Conservation (phyloP, 2,329 filamentous ascomycete genomes). For the Fusarium subtropicale region DNA sequence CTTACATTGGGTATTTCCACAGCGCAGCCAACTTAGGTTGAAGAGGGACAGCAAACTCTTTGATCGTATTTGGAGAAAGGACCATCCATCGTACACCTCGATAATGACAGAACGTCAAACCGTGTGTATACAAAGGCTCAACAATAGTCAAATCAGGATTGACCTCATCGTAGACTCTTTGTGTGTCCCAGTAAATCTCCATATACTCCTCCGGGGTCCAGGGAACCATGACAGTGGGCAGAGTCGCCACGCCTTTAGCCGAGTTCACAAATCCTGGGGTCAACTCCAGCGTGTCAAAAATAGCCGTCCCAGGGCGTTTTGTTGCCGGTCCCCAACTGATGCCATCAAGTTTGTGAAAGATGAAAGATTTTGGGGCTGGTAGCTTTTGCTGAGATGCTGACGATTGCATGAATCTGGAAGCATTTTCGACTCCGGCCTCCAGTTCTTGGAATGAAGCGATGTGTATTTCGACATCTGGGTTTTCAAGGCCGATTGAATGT, state of each 20-base stretch:
- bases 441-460: not conserved
- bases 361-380: rapidly evolving
- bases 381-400: not conserved
- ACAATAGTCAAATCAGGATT: not conserved
- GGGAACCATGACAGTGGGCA: not conserved
- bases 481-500: not conserved
- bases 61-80: not conserved
- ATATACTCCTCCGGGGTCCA: not conserved
- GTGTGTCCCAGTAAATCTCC: not conserved
- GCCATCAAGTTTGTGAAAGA: not conserved
- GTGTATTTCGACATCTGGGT: not conserved
- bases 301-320: not conserved
- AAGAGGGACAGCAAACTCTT: not conserved
- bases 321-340: constrained; percentile 1
- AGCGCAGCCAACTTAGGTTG: not conserved
- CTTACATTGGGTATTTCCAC: constrained; percentile 1
- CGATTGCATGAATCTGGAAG: not conserved
- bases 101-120: not conserved
- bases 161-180: not conserved
- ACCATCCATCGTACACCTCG: not conserved
- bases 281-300: not conserved
- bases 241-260: not conserved
- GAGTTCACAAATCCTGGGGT: not conserved
- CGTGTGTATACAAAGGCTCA: not conserved
- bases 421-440: not conserved